Conservation (phyloP, 768 basidiomycete genomes). For the Candolleomyces aberdarensis region DNA sequence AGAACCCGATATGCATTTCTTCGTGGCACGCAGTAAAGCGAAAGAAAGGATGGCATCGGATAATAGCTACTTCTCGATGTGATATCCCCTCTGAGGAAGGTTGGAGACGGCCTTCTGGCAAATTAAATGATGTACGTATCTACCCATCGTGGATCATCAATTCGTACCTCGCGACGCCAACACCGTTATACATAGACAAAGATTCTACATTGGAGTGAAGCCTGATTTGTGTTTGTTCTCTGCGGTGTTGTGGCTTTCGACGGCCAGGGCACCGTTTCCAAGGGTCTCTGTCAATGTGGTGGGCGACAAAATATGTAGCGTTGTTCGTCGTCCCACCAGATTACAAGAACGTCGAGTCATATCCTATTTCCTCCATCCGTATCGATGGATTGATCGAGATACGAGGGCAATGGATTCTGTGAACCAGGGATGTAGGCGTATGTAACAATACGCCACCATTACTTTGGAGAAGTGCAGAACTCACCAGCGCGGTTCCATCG, state of each 20-base stretch:
- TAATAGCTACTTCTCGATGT: neutral
- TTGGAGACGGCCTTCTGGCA: neutral
- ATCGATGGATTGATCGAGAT: conserved; percentile 2
- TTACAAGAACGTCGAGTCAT: neutral
- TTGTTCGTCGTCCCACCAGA: neutral
- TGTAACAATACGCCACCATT: neutral
- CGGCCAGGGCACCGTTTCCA: too few species aligned
- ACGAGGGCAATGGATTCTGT: neutral
- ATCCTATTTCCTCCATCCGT: neutral
- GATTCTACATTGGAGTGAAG: too few species aligned
- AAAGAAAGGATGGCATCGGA: neutral
- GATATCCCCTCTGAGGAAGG: neutral
- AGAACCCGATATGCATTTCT: too few species aligned
- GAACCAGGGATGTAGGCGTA: neutral
- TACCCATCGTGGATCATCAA: too few species aligned
- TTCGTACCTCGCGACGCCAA: too few species aligned
- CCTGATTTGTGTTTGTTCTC: too few species aligned
- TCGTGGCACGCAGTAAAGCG: too few species aligned
- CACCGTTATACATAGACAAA: too few species aligned
- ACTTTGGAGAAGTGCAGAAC: neutral
- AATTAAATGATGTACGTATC: neutral
- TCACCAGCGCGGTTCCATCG: neutral
- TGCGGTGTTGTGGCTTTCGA: too few species aligned
- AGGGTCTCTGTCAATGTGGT: too few species aligned
- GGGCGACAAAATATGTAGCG: too few species aligned